Base-by-base conservation (phyloP, 169 alveolate genomes). In the Plasmodium ovale region DNA sequence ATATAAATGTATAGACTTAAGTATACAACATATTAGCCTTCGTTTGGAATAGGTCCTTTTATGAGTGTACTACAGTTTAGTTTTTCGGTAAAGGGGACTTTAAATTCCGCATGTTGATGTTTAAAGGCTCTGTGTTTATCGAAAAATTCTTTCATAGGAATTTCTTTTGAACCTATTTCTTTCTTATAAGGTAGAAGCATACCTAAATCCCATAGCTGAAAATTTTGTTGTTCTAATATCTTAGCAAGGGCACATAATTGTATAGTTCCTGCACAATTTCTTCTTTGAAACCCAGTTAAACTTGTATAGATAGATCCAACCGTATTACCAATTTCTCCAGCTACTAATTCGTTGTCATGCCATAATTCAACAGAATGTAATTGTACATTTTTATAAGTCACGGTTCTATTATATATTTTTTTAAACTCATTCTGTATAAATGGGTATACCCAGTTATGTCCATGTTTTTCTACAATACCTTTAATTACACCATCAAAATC, bases 371-470 rank as follows among this genome's bases (percentile, higher is more conserved):
- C 92, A 14, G 96, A 93, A 62, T 90, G 93, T 67, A 93, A 53
- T 25, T 68, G 56, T n/a, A 68, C 72, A 51, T 53, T 64, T 35
- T 58, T 59, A 54, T 47, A 89, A 6, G 72, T 68, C 14, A 79
- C 65, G 14, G 64, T n/a, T 62, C 89, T 88, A 69, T 92, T 73
- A 89, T 62, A 73, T 58, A 92, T 84, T 44, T 69, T 64, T 64
- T 92, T 85, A 85, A 93, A 93, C 60, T 82, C 94, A 19, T 37
- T 60, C 44, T 87, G 93, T 44, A 93, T 71, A 64, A 74, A 92
- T 1, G 96, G 94, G 60, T 93, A 93, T 72, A 93, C 47, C 96
- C 96, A 93, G 59, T 93, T 91, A 25, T 91, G 92, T 12, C 96
- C 96, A 54, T 91, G 94, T 49, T 91, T 92, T 31, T 91, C 87